A percentile compares a stretch with the other conserved stretches of the same genome.
phyloP scores from a whole-genome alignment of 176 grass and related monocot genomes.

The Carex parvula region DNA sequence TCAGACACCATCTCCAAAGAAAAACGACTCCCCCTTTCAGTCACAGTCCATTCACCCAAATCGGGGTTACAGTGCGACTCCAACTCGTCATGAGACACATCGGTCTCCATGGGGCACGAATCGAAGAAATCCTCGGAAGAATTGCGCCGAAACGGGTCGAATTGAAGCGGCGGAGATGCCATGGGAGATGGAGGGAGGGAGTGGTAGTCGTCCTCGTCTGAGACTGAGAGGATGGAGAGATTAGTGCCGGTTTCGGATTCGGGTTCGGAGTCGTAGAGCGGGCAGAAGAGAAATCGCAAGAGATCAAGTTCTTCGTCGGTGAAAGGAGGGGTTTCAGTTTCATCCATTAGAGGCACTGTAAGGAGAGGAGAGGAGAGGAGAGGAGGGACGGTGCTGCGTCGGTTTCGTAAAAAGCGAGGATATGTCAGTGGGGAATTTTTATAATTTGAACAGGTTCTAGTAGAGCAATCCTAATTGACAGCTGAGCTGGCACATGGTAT shows the following conservation, averaged over 20 bases:
- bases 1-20: background rate
- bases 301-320: slow-evolving; percentile 7
- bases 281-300: background rate
- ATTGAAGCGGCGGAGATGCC: background rate
- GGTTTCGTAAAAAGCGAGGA: background rate
- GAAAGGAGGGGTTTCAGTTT: background rate
- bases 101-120: background rate
- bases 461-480: background rate
- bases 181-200: slow-evolving; percentile 10
- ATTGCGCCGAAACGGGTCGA: background rate
- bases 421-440: background rate
- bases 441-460: background rate
- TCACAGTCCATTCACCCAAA: background rate
- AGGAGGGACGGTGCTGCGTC: background rate
- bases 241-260: background rate
- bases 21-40: background rate
- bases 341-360: background rate
- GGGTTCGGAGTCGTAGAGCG: background rate
- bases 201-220: slow-evolving; percentile 1
- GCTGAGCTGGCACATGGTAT: background rate
- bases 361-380: background rate
- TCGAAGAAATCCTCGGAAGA: background rate
- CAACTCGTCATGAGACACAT: background rate
- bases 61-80: background rate
- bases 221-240: background rate